phyloP scores from a whole-genome alignment of 441 rosid genomes.

The Syzygium malaccense region DNA sequence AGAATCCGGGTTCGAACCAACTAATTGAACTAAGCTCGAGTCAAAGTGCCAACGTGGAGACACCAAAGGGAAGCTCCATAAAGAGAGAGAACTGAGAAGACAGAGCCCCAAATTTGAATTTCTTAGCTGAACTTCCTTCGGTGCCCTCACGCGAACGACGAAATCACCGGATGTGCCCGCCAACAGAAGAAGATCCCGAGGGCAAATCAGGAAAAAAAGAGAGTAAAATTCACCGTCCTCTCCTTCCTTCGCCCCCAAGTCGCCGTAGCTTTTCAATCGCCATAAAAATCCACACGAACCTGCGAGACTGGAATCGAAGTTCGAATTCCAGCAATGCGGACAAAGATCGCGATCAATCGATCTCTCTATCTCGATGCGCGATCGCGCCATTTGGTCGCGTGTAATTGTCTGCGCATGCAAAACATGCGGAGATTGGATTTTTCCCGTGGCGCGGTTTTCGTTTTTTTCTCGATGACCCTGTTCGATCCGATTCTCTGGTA shows the following conservation, averaged over 20 bases:
- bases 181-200: not conserved
- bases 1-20: no score
- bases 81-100: no score
- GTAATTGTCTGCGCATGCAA: not conserved
- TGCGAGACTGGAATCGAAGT: not conserved
- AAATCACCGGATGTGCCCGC: not conserved
- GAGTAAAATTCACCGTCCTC: not conserved
- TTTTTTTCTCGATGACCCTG: no score
- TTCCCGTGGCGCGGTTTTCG: rapidly evolving
- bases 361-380: not conserved
- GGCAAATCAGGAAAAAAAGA: not conserved
- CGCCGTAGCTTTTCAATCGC: not conserved
- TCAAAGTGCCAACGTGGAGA: no score
- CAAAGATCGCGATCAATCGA: not conserved
- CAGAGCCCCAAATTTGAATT: no score
- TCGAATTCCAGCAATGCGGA: not conserved
- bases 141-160: not conserved
- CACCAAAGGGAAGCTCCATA: no score
- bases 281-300: not conserved
- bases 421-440: not conserved
- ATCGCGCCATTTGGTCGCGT: not conserved
- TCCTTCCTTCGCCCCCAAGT: not conserved
- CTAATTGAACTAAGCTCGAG: no score
- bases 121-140: not conserved
- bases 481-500: not conserved